These are phyloP conservation scores for Tetratostichococcus sp. DNA, from an alignment of 139 green algal genomes.

Conservation along the genomic window DNA sequence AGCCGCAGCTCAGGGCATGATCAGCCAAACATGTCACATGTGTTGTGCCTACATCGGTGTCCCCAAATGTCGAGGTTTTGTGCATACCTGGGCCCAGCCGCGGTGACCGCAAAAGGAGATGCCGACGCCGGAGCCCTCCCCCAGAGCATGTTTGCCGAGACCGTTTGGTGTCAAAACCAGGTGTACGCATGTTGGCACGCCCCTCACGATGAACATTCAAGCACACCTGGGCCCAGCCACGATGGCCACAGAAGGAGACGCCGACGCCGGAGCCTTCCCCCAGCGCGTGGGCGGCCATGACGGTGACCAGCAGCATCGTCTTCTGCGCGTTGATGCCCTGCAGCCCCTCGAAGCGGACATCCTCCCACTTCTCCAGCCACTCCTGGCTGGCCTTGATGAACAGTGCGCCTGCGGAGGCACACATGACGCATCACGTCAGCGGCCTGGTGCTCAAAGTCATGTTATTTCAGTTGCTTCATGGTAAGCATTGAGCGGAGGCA, in stretches of 20 bases:
- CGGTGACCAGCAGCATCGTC: conserved; percentile 85
- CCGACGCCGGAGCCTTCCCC: conserved; percentile 94
- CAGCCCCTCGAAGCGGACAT: conserved; percentile 70
- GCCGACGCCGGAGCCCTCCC: conserved; percentile 91
- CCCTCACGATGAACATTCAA: too few species aligned
- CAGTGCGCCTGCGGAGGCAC: conserved; percentile 35
- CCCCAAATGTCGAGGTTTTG: too few species aligned
- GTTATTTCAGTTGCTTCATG: too few species aligned
- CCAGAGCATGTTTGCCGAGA: conserved; percentile 92
- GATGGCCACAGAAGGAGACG: conserved; percentile 77
- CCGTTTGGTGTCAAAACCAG: too few species aligned
- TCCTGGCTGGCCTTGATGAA: conserved; percentile 70
- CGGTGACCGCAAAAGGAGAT: conserved; percentile 71
- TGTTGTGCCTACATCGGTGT: too few species aligned
- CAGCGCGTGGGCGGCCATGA: conserved; percentile 96
- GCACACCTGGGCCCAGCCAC: conserved; percentile 75
- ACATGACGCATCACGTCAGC: too few species aligned
- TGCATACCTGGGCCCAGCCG: conserved; percentile 60
- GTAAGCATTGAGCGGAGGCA: too few species aligned
- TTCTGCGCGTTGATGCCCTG: conserved; percentile 75
- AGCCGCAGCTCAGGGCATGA: too few species aligned
- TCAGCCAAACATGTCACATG: too few species aligned
- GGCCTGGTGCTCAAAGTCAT: background rate
- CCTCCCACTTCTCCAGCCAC: conserved; percentile 52
- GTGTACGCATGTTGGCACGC: too few species aligned